Evolutionary conservation across 768 basidiomycete species (phyloP).

Genomic region (Cubamyces lactineus): DNA sequence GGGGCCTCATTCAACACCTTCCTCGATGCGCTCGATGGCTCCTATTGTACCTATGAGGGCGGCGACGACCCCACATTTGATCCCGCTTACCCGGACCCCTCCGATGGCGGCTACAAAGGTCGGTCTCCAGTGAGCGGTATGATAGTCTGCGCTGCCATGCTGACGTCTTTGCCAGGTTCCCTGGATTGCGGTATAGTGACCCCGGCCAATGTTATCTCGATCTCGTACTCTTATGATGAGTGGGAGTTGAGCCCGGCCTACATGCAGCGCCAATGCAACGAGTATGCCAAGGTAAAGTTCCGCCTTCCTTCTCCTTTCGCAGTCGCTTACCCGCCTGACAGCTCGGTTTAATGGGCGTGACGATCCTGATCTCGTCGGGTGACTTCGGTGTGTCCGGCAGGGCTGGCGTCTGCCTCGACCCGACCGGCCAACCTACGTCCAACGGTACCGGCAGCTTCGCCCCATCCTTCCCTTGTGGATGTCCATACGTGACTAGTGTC

Average conservation of each 20-base stretch:
- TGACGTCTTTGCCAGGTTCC: constrained; percentile 1
- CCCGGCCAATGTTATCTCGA: constrained; percentile 45
- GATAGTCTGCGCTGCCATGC: neutral
- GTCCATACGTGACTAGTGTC: constrained; percentile 45
- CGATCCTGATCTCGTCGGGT: constrained; percentile 48
- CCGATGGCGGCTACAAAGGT: constrained; percentile 41
- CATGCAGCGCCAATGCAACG: constrained; percentile 45
- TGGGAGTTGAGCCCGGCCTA: constrained; percentile 40
- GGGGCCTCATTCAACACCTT: constrained; percentile 47
- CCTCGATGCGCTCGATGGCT: constrained; percentile 47
- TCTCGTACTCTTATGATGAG: constrained; percentile 45
- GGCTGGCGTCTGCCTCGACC: constrained; percentile 36
- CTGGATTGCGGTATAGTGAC: constrained; percentile 39
- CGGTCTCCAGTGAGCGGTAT: neutral
- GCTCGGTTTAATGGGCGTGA: constrained; percentile 41
- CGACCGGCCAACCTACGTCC: constrained; percentile 29
- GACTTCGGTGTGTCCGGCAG: constrained; percentile 47
- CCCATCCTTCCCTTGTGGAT: constrained; percentile 33
- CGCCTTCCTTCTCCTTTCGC: neutral
- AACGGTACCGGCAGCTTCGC: constrained; percentile 16
- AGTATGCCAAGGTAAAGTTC: constrained; percentile 43
- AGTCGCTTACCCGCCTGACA: neutral
- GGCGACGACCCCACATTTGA: constrained; percentile 46
- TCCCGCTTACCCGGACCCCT: constrained; percentile 45
- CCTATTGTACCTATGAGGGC: constrained; percentile 48